Base-by-base conservation (phyloP, 2,329 filamentous ascomycete species). In the Metarhizium rileyi region DNA sequence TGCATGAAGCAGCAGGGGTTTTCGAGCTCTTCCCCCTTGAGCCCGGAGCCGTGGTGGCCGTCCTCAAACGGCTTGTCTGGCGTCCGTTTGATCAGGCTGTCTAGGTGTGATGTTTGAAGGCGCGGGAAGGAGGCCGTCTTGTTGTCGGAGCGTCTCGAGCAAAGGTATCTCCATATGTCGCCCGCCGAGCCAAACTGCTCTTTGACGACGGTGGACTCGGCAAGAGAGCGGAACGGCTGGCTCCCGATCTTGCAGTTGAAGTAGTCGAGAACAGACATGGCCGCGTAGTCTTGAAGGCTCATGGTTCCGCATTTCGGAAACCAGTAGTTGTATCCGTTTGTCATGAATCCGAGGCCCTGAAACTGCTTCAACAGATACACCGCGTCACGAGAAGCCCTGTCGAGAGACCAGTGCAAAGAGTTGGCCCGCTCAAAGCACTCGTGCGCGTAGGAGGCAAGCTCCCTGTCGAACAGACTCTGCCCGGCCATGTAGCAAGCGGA, bases 281-380 rank as follows among this genome's bases (percentile, higher is more conserved):
- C 38, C 38, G 38, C 38, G 38, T 42, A 42, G 22, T 42, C 45
- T 22, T 47, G 25, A 14, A 36, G 9, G 8, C 18, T 20, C 28
- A 47, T 14, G 22, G 25, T 23, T 16, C 27, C 23, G 20, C 33
- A 20, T 38, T 26, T 38, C 30, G 27, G 9, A 27, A 47, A 47
- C 45, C 45, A 47, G 38, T 47, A 47, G 45, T 38, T 36, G 30
- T 38, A 47, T 20, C 45, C 45, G 22, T 36, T 47, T 47, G 45
- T 47, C 20, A 47, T 7, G 45, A 47, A 47, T 1, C 27, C 10
- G 14, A 40, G 27, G 3, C 45, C 28, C 5, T 40, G 12, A 7
- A 35, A 47, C 18, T 27, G 16, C 45, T 47, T 47, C n/a, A 26
- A 22, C 2, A 47, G 33, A 16, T 47, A 47, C 18, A 47, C 20